Evolutionary conservation across 331 rosid genomes (phyloP), one percentile per base, ranked within the genome.

Genomic region (Prunus yedoensis): DNA sequence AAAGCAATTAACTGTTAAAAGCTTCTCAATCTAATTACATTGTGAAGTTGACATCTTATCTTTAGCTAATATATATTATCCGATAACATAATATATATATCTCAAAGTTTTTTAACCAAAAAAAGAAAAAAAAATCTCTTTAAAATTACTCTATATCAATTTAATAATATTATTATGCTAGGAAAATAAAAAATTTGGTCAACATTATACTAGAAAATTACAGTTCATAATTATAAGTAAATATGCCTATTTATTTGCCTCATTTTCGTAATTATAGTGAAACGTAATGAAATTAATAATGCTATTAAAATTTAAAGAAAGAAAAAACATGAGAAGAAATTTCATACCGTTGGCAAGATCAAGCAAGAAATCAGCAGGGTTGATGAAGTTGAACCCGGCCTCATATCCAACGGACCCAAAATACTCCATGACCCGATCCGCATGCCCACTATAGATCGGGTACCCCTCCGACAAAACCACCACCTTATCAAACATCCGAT

Each of bases 301-400:
- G 21, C 15, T 11, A 18, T n/a, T 23, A 4, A 23, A n/a, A n/a
- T 2, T 12, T 23, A 8, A 5, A 32, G 38, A 5, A 52, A 12
- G 0, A 28, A 70, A 4, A 17, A 18, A 41, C 28, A 50, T 30
- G 56, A 56, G 15, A 49, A 4, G 23, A 28, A 38, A 59, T 4
- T 46, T 53, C 90, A 52, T 83, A 94, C 98, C 98, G 51, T 91
- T 94, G 2, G 98, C 97, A 82, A 94, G 96, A 47, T 94, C 98
- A 70, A 94, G 97, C 49, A 94, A 82, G 68, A 90, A 88, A 81
- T 94, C 99, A 5, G 99, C 99, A 1, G 99, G 96, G 83, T 91
- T 94, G 77, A 94, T 76, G 78, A 84, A 91, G 51, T 83, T 85
- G 84, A 84, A 88, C 30, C 85, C 89, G 7, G 91, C 96, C 62